Base-by-base conservation (phyloP, 202 grass and related monocot species). In the Brachypodium distachyon region DNA sequence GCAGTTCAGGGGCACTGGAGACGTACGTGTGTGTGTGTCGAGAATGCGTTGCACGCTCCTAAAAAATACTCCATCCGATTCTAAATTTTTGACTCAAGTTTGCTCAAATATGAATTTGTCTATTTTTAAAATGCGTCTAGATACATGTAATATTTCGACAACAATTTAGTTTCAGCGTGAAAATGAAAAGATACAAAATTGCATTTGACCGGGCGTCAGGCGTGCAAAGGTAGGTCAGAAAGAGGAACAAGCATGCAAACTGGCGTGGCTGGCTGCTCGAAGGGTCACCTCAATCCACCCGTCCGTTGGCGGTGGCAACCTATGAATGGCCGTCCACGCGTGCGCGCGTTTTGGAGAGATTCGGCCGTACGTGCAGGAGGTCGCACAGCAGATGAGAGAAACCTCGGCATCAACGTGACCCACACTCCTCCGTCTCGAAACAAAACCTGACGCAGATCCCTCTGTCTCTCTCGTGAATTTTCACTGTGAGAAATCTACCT, bases 281-380 rank as follows among this genome's bases (percentile, higher is more conserved):
- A 57, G 69, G 74, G 89, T 87, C 85, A 82, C 81, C 58, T 91
- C 89, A 41, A 77, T 72, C 69, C 63, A 21, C 55, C 79, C 79
- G 40, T 53, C 71, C 73, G 11, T 39, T 52, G 49, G 55, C 13
- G 3, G 25, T 13, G 50, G 26, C 27, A 39, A 13, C 40, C 48
- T n/a, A 51, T 53, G 61, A 67, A 67, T 78, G 33, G 75, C 47
- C 47, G 60, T n/a, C 16, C 23, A 38, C 12, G 61, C 23, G 48
- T 39, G 33, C 58, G 56, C 60, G 12, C 29, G 19, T 51, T 57
- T 4, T n/a, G n/a, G 49, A 33, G 40, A 76, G 56, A 62, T 48
- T 81, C 71, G 43, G 31, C 28, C 11, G n/a, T n/a, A n/a, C n/a
- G n/a, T n/a, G 16, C 37, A 19, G 47, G 23, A 21, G 70, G 36